A percentile compares a stretch with the other conserved stretches of the same genome.
phyloP scores from a whole-genome alignment of 1,284 basidiomycete genomes.

The Ganoderma leucocontextum region DNA sequence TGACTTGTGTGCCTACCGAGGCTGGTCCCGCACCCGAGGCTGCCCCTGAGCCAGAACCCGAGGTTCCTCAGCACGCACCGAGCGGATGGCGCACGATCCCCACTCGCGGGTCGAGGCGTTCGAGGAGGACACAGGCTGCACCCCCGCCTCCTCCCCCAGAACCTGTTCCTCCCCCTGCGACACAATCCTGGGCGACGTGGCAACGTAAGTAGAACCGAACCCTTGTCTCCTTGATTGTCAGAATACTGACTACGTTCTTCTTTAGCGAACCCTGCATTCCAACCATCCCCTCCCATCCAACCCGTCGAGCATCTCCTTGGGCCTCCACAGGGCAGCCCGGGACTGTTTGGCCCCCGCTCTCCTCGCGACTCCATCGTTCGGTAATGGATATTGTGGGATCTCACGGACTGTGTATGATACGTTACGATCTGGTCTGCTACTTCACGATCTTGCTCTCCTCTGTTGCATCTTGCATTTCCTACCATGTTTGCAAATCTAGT shows the following conservation, averaged over 20 bases:
- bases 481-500: conserved; percentile 4
- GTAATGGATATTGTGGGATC: conserved; percentile 19
- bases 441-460: conserved; percentile 22
- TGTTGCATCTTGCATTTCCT: conserved; percentile 9
- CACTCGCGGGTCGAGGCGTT: conserved; percentile 39
- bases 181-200: conserved; percentile 70
- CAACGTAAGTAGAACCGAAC: conserved; percentile 58
- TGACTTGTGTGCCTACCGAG: conserved; percentile 37
- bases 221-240: background rate
- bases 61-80: conserved; percentile 43
- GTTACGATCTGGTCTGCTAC: conserved; percentile 19
- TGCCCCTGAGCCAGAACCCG: conserved; percentile 28
- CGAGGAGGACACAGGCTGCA: conserved; percentile 38
- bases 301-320: conserved; percentile 56
- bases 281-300: conserved; percentile 51
- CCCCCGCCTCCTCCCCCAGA: conserved; percentile 36
- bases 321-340: conserved; percentile 62
- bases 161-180: conserved; percentile 34
- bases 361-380: conserved; percentile 49
- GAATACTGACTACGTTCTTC: conserved; percentile 7
- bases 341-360: conserved; percentile 71
- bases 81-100: conserved; percentile 67
- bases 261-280: conserved; percentile 34
- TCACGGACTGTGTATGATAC: conserved; percentile 12
- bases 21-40: conserved; percentile 31